Conservation (phyloP, 1,284 basidiomycete species). For the Fomitopsis palustris region DNA sequence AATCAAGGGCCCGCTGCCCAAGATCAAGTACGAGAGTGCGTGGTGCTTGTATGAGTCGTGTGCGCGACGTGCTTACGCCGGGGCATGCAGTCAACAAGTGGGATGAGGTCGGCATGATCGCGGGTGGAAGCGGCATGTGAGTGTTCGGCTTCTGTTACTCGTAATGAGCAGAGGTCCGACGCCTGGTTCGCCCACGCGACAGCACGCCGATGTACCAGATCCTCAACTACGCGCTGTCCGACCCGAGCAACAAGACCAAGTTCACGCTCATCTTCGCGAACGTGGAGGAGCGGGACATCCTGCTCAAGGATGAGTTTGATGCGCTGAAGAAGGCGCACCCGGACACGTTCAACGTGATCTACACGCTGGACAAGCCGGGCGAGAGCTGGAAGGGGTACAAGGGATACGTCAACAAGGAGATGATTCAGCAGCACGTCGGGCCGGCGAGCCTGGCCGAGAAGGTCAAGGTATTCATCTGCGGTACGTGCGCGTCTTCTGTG, state of each 20-base stretch:
- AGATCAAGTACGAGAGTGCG: slow-evolving; percentile 77
- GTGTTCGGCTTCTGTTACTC: slow-evolving; percentile 19
- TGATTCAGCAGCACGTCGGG: slow-evolving; percentile 73
- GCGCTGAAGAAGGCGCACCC: slow-evolving; percentile 68
- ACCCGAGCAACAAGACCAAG: slow-evolving; percentile 87
- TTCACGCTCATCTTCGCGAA: slow-evolving; percentile 93
- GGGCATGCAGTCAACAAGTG: slow-evolving; percentile 68
- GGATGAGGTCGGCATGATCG: slow-evolving; percentile 85
- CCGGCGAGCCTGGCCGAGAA: slow-evolving; percentile 71
- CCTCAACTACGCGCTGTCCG: slow-evolving; percentile 68
- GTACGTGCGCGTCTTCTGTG: slow-evolving; percentile 34
- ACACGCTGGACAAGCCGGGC: slow-evolving; percentile 80
- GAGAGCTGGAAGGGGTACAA: slow-evolving; percentile 68
- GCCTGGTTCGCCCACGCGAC: slow-evolving; percentile 1
- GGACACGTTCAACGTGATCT: slow-evolving; percentile 77
- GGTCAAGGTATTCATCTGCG: slow-evolving; percentile 89
- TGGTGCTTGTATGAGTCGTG: slow-evolving; percentile 1
- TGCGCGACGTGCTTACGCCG: background rate
- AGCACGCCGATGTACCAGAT: slow-evolving; percentile 79
- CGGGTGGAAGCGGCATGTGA: slow-evolving; percentile 86
- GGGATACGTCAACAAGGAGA: slow-evolving; percentile 71
- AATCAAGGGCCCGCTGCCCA: slow-evolving; percentile 89
- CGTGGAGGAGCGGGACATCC: slow-evolving; percentile 87
- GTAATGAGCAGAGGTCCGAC: background rate
- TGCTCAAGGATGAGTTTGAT: slow-evolving; percentile 83